Conservation (phyloP, 441 rosid species). For the Pelargonium australe region DNA sequence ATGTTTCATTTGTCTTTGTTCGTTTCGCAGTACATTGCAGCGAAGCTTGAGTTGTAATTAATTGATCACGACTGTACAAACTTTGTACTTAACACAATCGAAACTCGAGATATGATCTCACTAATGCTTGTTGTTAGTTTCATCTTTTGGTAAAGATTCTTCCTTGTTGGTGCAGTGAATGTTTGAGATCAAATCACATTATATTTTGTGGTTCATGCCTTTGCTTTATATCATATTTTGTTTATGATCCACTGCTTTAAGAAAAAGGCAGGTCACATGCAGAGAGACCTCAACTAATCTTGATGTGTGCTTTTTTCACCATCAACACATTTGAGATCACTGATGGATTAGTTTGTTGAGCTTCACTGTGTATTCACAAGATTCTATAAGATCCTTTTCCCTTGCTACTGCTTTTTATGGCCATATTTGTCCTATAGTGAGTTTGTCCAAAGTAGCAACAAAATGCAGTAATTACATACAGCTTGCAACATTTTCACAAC, state of each 20-base stretch:
- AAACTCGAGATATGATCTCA: conserved; percentile 3
- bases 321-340: no score
- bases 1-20: neutral
- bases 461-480: conserved; percentile 6
- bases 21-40: conserved; percentile 16
- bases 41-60: conserved; percentile 30
- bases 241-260: neutral
- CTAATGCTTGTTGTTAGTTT: conserved; percentile 8
- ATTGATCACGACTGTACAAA: conserved; percentile 17
- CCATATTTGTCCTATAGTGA: neutral
- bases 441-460: conserved; percentile 14
- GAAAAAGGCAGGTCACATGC: conserved; percentile 3
- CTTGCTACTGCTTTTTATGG: neutral
- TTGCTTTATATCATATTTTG: neutral
- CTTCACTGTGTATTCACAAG: neutral
- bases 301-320: no score
- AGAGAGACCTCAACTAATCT: no score
- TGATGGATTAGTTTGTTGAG: neutral
- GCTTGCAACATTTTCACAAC: neutral
- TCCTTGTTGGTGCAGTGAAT: neutral
- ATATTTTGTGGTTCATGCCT: neutral
- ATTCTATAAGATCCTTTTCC: neutral
- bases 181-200: no score
- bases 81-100: conserved; percentile 8
- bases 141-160: conserved; percentile 12